Conservation (phyloP, 116 monocot species). For the Zostera marina region DNA sequence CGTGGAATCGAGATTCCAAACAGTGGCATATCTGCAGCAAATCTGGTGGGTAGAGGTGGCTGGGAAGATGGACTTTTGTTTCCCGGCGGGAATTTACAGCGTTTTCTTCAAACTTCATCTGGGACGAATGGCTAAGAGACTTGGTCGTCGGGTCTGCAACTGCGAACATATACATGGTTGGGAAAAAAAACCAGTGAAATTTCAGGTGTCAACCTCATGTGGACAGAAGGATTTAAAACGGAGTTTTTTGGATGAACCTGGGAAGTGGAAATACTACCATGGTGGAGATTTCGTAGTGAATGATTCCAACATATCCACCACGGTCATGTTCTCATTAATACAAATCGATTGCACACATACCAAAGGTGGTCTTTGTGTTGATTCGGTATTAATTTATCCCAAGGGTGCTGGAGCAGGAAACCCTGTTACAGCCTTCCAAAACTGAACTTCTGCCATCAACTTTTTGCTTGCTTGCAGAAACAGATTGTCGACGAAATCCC, state of each 20-base stretch:
- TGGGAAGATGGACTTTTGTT: constrained; percentile 42
- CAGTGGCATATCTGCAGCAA: constrained; percentile 49
- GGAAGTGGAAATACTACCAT: constrained; percentile 48
- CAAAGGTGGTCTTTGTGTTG: constrained; percentile 66
- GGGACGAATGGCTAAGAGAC: constrained; percentile 22
- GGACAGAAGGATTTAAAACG: constrained; percentile 27
- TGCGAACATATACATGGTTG: constrained; percentile 43
- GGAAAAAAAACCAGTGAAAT: constrained; percentile 44
- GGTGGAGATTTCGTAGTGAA: constrained; percentile 38
- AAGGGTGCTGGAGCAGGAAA: constrained; percentile 10
- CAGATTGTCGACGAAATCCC: too few species aligned
- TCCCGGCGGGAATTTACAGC: constrained; percentile 41
- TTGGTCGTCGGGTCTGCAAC: constrained; percentile 25
- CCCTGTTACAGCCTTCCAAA: not conserved
- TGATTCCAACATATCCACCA: constrained; percentile 5
- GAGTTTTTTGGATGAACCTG: constrained; percentile 35
- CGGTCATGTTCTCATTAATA: constrained; percentile 33
- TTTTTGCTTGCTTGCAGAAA: too few species aligned
- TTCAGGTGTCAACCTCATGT: constrained; percentile 40
- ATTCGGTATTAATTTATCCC: constrained; percentile 38
- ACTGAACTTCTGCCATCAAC: too few species aligned
- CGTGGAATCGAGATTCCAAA: constrained; percentile 33
- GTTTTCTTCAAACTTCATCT: constrained; percentile 40
- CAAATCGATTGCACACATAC: constrained; percentile 79
- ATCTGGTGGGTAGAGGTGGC: constrained; percentile 58